Evolutionary conservation across 306 rosid species (phyloP).

Genomic region (Chamaecrista fasciculata): DNA sequence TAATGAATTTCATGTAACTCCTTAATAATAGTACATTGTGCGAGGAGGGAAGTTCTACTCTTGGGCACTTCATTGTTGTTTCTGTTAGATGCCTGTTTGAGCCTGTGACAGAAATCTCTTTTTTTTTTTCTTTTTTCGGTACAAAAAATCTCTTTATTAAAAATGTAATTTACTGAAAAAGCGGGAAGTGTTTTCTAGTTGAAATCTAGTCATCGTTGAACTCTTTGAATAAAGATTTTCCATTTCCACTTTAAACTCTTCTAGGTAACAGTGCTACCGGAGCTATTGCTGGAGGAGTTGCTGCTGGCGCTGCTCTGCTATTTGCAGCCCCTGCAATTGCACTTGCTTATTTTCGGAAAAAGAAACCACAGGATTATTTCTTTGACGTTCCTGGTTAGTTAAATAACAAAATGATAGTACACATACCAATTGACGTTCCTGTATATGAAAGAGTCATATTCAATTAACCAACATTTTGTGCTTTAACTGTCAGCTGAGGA

Average conservation of each 20-base stretch:
- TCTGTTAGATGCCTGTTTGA: background rate
- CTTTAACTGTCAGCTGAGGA: slow-evolving; percentile 19
- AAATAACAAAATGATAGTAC: background rate
- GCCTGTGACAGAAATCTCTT: background rate
- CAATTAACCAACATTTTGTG: slow-evolving; percentile 1
- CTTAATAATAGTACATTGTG: background rate
- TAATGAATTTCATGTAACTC: no score
- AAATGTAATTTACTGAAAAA: background rate
- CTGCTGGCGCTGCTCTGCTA: slow-evolving; percentile 68
- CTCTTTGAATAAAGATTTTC: background rate
- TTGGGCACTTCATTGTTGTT: background rate
- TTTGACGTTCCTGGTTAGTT: slow-evolving; percentile 76
- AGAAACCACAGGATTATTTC: slow-evolving; percentile 57
- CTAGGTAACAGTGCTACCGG: slow-evolving; percentile 51
- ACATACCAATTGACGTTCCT: background rate
- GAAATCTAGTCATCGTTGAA: background rate
- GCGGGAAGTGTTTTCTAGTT: background rate
- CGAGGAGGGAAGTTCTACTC: background rate
- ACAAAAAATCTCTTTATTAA: slow-evolving; percentile 8
- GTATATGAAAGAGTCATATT: slow-evolving; percentile 1
- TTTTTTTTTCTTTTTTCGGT: no score
- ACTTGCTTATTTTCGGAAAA: slow-evolving; percentile 56
- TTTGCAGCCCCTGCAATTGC: slow-evolving; percentile 73
- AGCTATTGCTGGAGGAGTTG: slow-evolving; percentile 81
- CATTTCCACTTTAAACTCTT: slow-evolving; percentile 8